Conservation (phyloP, 2,329 filamentous ascomycete genomes). For the Aspergillus carbonarius region DNA sequence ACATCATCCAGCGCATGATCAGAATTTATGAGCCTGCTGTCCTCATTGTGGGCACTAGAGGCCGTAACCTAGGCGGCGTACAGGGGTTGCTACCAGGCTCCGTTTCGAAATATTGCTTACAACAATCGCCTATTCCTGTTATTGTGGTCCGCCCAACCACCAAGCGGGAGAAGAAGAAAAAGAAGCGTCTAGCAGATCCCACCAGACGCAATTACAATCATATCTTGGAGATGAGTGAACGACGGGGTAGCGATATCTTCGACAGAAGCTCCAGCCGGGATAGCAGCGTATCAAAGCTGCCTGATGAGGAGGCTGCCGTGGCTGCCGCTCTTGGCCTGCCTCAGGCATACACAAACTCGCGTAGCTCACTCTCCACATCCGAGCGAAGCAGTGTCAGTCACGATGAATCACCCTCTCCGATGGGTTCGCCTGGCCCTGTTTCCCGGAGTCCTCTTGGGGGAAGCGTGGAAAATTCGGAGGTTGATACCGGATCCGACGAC, state of each 20-base stretch:
- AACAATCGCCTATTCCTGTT: constrained; percentile 89
- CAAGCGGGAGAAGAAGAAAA: constrained; percentile 86
- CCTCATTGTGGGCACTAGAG: constrained; percentile 84
- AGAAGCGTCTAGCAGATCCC: constrained; percentile 76
- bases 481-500: constrained; percentile 23
- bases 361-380: constrained; percentile 36
- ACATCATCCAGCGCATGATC: constrained; percentile 88
- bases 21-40: constrained; percentile 89
- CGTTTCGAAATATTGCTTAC: constrained; percentile 91
- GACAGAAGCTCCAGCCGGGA: constrained; percentile 49
- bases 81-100: constrained; percentile 84
- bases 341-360: constrained; percentile 30
- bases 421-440: constrained; percentile 25
- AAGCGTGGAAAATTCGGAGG: constrained; percentile 27
- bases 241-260: constrained; percentile 52
- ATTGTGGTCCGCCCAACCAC: constrained; percentile 86
- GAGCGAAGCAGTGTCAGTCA: constrained; percentile 35
- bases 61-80: constrained; percentile 78
- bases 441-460: constrained; percentile 24
- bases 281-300: constrained; percentile 45
- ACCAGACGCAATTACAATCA: constrained; percentile 72
- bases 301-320: constrained; percentile 52
- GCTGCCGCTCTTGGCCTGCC: constrained; percentile 50
- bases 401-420: constrained; percentile 26
- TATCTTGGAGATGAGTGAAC: constrained; percentile 67